A percentile compares a stretch with the other conserved stretches of the same genome.
These are phyloP conservation scores for Tricholoma furcatifolium DNA, from an alignment of 768 basidiomycete species.

Conservation along the genomic window DNA sequence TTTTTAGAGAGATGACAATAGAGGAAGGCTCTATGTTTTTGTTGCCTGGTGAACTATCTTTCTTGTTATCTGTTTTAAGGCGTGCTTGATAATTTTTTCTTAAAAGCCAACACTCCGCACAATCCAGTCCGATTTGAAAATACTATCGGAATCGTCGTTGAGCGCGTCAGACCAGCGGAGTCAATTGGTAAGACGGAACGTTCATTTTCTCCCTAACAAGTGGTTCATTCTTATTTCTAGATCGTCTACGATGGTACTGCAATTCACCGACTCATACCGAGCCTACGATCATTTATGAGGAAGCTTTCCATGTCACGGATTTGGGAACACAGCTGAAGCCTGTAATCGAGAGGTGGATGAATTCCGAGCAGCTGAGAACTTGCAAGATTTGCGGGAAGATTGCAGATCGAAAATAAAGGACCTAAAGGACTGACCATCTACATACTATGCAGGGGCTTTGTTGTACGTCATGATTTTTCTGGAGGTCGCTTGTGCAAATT, in stretches of 20 bases:
- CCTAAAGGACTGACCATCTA: constrained; percentile 13
- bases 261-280: constrained; percentile 50
- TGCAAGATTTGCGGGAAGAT: constrained; percentile 68
- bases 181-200: constrained; percentile 59
- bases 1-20: constrained; percentile 84
- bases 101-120: constrained; percentile 88
- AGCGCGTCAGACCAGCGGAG: constrained; percentile 74
- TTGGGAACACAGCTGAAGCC: constrained; percentile 94
- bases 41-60: constrained; percentile 65
- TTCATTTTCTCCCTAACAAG: not conserved
- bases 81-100: not conserved
- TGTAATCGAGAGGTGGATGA: constrained; percentile 84
- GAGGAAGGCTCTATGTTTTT: constrained; percentile 97
- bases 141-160: constrained; percentile 90
- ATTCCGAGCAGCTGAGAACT: constrained; percentile 56
- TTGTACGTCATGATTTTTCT: too few relatives aligned
- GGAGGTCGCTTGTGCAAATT: too few relatives aligned
- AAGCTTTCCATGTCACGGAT: constrained; percentile 84
- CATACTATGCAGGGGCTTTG: too few relatives aligned
- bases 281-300: constrained; percentile 81
- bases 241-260: constrained; percentile 82
- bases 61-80: not conserved
- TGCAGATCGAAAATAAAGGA: constrained; percentile 33
- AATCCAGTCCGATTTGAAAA: constrained; percentile 92
- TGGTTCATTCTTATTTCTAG: constrained; percentile 35